Conservation (phyloP, 2,329 filamentous ascomycete genomes). For the Colletotrichum gigasporum region DNA sequence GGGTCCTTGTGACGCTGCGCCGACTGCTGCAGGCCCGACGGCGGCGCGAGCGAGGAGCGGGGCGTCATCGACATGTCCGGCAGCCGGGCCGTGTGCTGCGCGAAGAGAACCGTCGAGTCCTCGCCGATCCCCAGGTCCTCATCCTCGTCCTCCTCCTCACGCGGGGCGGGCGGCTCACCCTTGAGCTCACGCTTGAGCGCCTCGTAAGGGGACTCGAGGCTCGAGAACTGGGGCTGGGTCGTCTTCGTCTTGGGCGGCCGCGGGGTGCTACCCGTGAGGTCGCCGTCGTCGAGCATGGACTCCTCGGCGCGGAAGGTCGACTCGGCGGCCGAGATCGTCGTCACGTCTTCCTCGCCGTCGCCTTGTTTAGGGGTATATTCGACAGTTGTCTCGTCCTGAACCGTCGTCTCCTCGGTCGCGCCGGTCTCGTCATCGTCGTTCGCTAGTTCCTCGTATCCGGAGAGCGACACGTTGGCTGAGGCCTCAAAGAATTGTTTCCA, state of each 20-base stretch:
- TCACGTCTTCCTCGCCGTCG: slow-evolving; percentile 47
- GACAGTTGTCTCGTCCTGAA: slow-evolving; percentile 64
- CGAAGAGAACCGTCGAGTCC: slow-evolving; percentile 59
- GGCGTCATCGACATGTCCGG: slow-evolving; percentile 73
- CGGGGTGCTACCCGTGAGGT: slow-evolving; percentile 74
- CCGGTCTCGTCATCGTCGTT: slow-evolving; percentile 68
- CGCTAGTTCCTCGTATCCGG: slow-evolving; percentile 87
- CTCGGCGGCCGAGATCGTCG: slow-evolving; percentile 43
- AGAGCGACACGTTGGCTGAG: slow-evolving; percentile 95
- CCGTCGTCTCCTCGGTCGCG: slow-evolving; percentile 61
- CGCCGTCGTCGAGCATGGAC: slow-evolving; percentile 73
- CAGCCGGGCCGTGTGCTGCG: slow-evolving; percentile 62
- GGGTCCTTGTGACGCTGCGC: slow-evolving; percentile 69
- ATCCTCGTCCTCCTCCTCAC: slow-evolving; percentile 46
- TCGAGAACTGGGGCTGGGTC: slow-evolving; percentile 64
- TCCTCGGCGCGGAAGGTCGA: slow-evolving; percentile 61
- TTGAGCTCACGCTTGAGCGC: slow-evolving; percentile 74
- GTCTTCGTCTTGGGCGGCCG: slow-evolving; percentile 63
- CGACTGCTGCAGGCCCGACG: slow-evolving; percentile 57
- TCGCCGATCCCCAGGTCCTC: slow-evolving; percentile 50
- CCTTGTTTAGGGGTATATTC: slow-evolving; percentile 42
- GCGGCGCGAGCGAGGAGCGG: slow-evolving; percentile 38
- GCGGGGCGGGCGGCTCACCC: slow-evolving; percentile 42
- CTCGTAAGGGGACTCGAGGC: slow-evolving; percentile 82
- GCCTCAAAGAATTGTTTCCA: slow-evolving; percentile 99